A percentile compares a stretch with the other conserved stretches of the same genome.
Conservation (phyloP, 768 basidiomycete species). For the Termitomyces sp. region DNA sequence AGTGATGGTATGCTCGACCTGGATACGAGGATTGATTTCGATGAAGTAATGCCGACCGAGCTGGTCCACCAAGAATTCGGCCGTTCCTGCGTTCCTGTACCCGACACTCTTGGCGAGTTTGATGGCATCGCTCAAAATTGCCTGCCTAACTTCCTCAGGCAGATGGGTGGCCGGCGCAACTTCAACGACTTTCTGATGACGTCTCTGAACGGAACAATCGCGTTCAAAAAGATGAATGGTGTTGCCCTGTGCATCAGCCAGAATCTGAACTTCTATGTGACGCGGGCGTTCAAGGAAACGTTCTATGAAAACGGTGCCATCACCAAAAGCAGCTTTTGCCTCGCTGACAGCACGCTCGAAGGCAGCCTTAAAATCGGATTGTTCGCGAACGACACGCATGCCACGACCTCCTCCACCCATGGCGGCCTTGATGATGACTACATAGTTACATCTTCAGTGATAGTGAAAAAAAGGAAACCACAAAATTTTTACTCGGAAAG, state of each 20-base stretch:
- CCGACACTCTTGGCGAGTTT: constrained; percentile 90
- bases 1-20: constrained; percentile 99
- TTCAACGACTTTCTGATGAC: constrained; percentile 99
- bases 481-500: constrained; percentile 63
- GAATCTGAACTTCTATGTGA: constrained; percentile 95
- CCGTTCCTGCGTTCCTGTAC: constrained; percentile 96
- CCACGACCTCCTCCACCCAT: constrained; percentile 99
- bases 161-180: constrained; percentile 96
- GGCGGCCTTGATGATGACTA: constrained; percentile 98
- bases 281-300: constrained; percentile 94
- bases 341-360: constrained; percentile 94
- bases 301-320: constrained; percentile 98
- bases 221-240: constrained; percentile 98
- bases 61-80: constrained; percentile 97
- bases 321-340: constrained; percentile 95
- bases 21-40: constrained; percentile 99
- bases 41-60: constrained; percentile 98
- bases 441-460: constrained; percentile 1
- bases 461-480: constrained; percentile 1
- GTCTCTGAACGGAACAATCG: constrained; percentile 96
- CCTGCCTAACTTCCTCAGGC: constrained; percentile 84
- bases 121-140: constrained; percentile 86
- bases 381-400: constrained; percentile 97
- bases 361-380: constrained; percentile 82
- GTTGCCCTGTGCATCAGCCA: constrained; percentile 90